These are phyloP conservation scores for Globisporangium recalcitrans DNA, from an alignment of 352 stramenopile species.

Conservation along the genomic window DNA sequence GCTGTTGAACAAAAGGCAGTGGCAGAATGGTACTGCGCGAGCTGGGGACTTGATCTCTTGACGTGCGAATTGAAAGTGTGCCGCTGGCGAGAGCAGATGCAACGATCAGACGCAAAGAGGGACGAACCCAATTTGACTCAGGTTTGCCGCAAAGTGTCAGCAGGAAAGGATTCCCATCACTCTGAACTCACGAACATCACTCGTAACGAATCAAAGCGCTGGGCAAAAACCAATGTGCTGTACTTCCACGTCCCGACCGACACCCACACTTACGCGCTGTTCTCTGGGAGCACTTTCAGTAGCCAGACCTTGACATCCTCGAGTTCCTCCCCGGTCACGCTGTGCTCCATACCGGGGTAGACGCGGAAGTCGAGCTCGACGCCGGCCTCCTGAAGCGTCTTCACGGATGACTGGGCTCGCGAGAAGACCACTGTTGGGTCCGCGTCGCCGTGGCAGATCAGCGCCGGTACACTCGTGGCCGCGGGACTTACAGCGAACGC, in stretches of 20 bases:
- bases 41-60: neutral
- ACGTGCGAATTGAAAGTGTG: neutral
- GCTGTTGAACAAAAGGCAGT: neutral
- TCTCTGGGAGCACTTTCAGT: slow-evolving; percentile 18
- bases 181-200: no score
- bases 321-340: slow-evolving; percentile 59
- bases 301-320: slow-evolving; percentile 65
- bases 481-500: slow-evolving; percentile 45
- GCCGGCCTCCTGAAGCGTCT: slow-evolving; percentile 44
- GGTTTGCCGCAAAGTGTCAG: no score
- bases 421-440: slow-evolving; percentile 61
- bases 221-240: no score
- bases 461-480: slow-evolving; percentile 54
- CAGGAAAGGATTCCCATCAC: no score
- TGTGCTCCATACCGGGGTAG: slow-evolving; percentile 66
- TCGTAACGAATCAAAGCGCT: no score
- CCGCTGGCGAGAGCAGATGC: no score
- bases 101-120: no score
- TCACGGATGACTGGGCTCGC: slow-evolving; percentile 51
- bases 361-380: slow-evolving; percentile 60
- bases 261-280: neutral
- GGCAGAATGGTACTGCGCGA: neutral
- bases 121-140: no score
- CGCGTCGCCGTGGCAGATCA: slow-evolving; percentile 75
- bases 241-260: no score